Base-by-base conservation (phyloP, 2,329 filamentous ascomycete genomes). In the Aplosporella prunicola region DNA sequence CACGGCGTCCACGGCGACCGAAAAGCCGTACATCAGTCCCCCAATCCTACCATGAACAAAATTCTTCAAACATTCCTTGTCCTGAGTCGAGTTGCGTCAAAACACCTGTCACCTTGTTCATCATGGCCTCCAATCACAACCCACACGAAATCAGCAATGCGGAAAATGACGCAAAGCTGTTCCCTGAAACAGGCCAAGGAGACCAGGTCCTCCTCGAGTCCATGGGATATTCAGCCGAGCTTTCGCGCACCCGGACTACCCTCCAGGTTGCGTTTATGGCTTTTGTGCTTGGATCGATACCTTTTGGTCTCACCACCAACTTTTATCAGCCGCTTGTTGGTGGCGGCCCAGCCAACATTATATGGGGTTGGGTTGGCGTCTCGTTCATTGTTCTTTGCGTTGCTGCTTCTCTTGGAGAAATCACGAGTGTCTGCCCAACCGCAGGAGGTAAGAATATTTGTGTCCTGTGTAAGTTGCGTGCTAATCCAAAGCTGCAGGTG, bases 361-460 rank as follows among this genome's bases (percentile, higher is more conserved):
- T 85, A 53, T 83, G 79, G 79, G 80, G 78, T 27, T 83, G 80
- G 77, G 60, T 82, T 20, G 62, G 64, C 27, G 77, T 84, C 23
- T 81, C 76, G n/a, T 45, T 72, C 41, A 80, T 84, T 56, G 80
- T 82, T 48, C 58, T 82, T 47, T 82, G 78, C 55, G 78, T 86
- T 20, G 80, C 81, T 20, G 64, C 72, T 3, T 82, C 78, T 14
- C 68, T 85, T 20, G 78, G 77, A 46, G 81, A 86, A 61, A 82
- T 86, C 52, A 83, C 80, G 42, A 80, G 76, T 48, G 76, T 83
- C 25, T 85, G 81, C 51, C 81, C 81, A 15, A 85, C 80, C n/a
- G 77, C 78, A 33, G 80, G 80, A 51, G 81, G 80, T 55, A n/a
- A n/a, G n/a, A n/a, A n/a, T n/a, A n/a, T n/a, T n/a, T n/a, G n/a